A percentile compares a stretch with the other conserved stretches of the same genome.
Evolutionary conservation across 2,329 filamentous ascomycete genomes (phyloP).

Genomic region (Parastagonospora nodorum): DNA sequence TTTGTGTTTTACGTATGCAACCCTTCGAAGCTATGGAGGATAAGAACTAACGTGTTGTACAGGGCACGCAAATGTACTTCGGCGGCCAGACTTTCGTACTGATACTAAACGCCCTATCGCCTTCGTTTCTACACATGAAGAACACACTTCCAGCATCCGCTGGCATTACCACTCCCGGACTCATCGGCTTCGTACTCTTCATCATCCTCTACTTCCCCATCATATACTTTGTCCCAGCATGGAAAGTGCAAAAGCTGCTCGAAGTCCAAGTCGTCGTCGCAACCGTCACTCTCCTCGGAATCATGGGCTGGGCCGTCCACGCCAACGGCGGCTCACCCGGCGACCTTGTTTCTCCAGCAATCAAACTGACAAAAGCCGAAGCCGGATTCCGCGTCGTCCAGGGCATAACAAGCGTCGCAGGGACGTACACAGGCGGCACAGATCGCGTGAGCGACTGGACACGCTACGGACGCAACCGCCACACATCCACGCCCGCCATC

Average conservation of each 20-base stretch:
- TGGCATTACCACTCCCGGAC: slow-evolving; percentile 11
- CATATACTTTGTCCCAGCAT: slow-evolving; percentile 18
- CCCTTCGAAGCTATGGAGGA: not conserved
- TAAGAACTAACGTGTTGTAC: not conserved
- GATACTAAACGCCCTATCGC: slow-evolving; percentile 21
- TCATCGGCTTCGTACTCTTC: slow-evolving; percentile 20
- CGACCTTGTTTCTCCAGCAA: slow-evolving; percentile 14
- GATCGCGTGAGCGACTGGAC: slow-evolving; percentile 18
- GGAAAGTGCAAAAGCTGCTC: slow-evolving; percentile 18
- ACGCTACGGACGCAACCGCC: slow-evolving; percentile 9
- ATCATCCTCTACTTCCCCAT: slow-evolving; percentile 18
- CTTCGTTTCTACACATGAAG: slow-evolving; percentile 19
- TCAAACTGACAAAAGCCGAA: slow-evolving; percentile 13
- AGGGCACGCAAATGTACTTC: slow-evolving; percentile 24
- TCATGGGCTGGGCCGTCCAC: slow-evolving; percentile 14
- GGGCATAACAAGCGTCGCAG: slow-evolving; percentile 8
- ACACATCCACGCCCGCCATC: slow-evolving; percentile 13
- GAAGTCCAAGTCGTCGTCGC: slow-evolving; percentile 13
- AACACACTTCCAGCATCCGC: slow-evolving; percentile 22
- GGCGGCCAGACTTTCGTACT: slow-evolving; percentile 22
- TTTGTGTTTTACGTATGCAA: slow-evolving; percentile 19
- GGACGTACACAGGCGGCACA: slow-evolving; percentile 17
- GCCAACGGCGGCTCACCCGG: slow-evolving; percentile 14
- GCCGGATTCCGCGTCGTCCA: slow-evolving; percentile 14
- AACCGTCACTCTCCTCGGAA: slow-evolving; percentile 9